These are phyloP conservation scores for Paraphaeosphaeria sporulosa DNA, from an alignment of 2,329 filamentous ascomycete species.

Conservation along the genomic window DNA sequence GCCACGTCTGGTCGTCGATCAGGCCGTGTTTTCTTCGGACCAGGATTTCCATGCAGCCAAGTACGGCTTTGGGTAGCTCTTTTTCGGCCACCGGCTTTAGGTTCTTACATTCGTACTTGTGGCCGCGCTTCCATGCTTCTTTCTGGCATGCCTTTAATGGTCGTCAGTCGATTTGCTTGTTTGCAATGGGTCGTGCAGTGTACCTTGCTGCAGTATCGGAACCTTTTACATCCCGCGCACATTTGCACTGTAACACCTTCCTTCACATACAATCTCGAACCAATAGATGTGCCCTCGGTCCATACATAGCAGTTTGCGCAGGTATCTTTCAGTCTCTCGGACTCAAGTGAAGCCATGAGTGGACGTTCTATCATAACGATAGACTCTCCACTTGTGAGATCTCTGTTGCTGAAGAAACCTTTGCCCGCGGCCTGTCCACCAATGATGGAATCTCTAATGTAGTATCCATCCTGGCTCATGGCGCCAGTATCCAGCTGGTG, in stretches of 20 bases:
- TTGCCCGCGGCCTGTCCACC: conserved; percentile 9
- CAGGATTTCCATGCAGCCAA: conserved; percentile 64
- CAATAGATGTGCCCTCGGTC: conserved; percentile 41
- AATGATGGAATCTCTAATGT: conserved; percentile 6
- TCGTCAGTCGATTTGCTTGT: background rate
- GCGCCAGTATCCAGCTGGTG: background rate
- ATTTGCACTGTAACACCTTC: conserved; percentile 54
- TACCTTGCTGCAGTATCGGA: conserved; percentile 68
- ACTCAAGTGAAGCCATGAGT: conserved; percentile 63
- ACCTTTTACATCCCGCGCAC: conserved; percentile 65
- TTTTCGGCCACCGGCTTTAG: conserved; percentile 53
- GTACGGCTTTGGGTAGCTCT: conserved; percentile 62
- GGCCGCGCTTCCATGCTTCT: conserved; percentile 64
- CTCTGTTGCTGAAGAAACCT: conserved; percentile 62
- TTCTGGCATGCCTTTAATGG: conserved; percentile 63
- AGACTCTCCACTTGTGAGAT: conserved; percentile 58
- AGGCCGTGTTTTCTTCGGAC: conserved; percentile 51
- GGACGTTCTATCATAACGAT: conserved; percentile 60
- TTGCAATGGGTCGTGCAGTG: conserved; percentile 15
- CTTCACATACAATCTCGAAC: conserved; percentile 42
- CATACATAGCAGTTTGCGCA: conserved; percentile 66
- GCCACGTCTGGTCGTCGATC: conserved; percentile 51
- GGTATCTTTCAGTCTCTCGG: conserved; percentile 58
- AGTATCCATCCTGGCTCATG: conserved; percentile 2
- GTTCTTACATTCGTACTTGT: conserved; percentile 67